Conservation (phyloP, 2,329 filamentous ascomycete genomes). For the Xylaria sp. region DNA sequence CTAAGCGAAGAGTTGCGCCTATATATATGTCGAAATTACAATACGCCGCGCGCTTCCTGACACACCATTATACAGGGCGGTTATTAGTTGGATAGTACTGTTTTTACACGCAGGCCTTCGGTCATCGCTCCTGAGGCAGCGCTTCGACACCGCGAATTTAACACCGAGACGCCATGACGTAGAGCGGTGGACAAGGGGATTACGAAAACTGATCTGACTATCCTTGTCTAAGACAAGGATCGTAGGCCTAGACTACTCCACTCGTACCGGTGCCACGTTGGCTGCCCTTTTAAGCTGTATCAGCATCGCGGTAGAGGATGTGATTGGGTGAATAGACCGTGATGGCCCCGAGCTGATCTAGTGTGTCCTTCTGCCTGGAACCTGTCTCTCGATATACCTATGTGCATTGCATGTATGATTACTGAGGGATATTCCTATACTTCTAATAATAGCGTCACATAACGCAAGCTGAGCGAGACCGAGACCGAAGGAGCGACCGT, state of each 20-base stretch:
- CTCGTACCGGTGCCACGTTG: conserved; percentile 5
- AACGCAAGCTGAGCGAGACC: no score
- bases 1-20: neutral
- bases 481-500: no score
- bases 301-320: neutral
- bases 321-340: neutral
- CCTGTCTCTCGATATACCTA: no score
- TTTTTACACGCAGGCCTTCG: no score
- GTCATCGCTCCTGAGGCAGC: no score
- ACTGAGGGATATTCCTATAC: no score
- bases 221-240: neutral
- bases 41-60: neutral
- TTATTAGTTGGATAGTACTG: neutral
- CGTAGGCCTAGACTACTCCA: neutral
- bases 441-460: no score
- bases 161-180: neutral
- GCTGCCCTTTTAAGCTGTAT: conserved; percentile 3
- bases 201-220: neutral
- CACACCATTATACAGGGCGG: neutral
- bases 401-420: no score
- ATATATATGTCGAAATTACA: neutral
- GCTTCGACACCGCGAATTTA: no score
- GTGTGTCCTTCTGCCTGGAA: no score
- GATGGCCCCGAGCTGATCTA: neutral
- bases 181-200: neutral